These are phyloP conservation scores for Ophiostoma himal-ulmi DNA, from an alignment of 2,329 filamentous ascomycete genomes.

Conservation along the genomic window DNA sequence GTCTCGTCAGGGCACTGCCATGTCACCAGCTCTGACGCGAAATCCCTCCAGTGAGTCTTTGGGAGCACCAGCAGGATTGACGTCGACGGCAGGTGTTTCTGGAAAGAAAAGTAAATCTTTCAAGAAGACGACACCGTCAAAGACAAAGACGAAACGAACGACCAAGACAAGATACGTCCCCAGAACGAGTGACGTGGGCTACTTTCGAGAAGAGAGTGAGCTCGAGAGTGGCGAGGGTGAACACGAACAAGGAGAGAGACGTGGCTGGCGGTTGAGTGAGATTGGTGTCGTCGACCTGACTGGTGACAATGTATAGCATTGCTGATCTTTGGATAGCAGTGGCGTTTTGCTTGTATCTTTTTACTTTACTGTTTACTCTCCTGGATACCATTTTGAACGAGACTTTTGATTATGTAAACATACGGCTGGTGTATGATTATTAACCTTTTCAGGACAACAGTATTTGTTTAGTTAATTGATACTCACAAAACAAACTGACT, in stretches of 20 bases:
- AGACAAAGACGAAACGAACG: conserved; percentile 17
- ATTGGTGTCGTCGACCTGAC: conserved; percentile 20
- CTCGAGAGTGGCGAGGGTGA: neutral
- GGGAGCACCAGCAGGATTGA: neutral
- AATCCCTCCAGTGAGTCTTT: neutral
- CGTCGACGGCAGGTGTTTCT: neutral
- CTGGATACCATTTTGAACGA: neutral
- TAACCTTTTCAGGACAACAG: too few relatives aligned
- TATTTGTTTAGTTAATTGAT: too few relatives aligned
- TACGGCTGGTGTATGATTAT: neutral
- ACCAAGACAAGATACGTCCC: conserved; percentile 28
- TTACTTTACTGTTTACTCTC: neutral
- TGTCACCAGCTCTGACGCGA: neutral
- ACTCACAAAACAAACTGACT: too few relatives aligned
- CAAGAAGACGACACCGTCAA: neutral
- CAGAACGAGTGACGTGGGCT: conserved; percentile 29
- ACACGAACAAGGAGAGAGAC: neutral
- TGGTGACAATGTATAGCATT: neutral
- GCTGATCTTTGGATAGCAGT: neutral
- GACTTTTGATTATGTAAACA: neutral
- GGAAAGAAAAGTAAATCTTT: neutral
- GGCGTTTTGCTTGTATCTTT: neutral
- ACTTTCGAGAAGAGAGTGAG: conserved; percentile 27
- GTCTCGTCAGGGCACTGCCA: neutral
- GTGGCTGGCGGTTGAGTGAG: conserved; percentile 19